Conservation (phyloP, 345 rosid species). For the Gossypium bickii region DNA sequence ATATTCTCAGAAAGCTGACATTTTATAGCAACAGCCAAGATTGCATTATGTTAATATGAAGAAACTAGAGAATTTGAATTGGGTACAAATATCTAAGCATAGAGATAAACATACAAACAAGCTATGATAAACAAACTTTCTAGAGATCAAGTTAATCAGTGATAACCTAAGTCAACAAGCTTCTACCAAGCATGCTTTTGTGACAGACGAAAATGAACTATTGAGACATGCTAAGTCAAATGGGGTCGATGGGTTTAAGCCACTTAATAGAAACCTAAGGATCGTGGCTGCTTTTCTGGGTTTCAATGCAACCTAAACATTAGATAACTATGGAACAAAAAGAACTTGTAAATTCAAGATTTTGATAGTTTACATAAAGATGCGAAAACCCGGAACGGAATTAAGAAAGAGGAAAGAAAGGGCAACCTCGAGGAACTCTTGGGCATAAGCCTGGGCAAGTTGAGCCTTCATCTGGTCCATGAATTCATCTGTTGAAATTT, state of each 20-base stretch:
- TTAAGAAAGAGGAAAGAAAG: neutral
- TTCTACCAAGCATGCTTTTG: too few species aligned
- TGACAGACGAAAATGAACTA: neutral
- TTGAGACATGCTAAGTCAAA: neutral
- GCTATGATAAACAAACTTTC: neutral
- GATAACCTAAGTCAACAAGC: too few species aligned
- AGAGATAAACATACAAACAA: neutral
- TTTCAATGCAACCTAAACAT: neutral
- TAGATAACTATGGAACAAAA: neutral
- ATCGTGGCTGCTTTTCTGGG: neutral
- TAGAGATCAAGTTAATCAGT: neutral
- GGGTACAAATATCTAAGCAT: neutral
- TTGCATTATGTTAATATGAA: too few species aligned
- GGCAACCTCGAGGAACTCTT: slow-evolving; percentile 69
- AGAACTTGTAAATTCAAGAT: neutral
- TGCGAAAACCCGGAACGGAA: neutral
- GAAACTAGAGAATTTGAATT: neutral
- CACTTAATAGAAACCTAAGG: neutral
- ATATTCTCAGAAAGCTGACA: too few species aligned
- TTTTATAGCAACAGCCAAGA: too few species aligned
- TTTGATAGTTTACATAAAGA: neutral
- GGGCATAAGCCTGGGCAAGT: slow-evolving; percentile 78
- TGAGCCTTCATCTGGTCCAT: slow-evolving; percentile 67
- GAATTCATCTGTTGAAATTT: slow-evolving; percentile 45
- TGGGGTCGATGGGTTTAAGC: neutral